Conservation (phyloP, 768 basidiomycete species). For the Boletellus sp. region DNA sequence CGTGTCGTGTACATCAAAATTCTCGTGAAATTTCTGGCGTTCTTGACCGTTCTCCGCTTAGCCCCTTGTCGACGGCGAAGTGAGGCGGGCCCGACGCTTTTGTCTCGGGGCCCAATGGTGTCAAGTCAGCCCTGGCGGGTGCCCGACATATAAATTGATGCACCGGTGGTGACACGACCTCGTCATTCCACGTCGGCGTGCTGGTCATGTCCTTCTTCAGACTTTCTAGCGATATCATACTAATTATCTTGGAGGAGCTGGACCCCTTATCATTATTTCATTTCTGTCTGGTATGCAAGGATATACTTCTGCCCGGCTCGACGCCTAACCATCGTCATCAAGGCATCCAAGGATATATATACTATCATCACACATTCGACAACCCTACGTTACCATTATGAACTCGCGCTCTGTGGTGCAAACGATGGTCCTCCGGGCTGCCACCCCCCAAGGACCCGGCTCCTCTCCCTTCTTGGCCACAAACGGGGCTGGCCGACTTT, state of each 20-base stretch:
- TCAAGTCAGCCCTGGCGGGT: constrained; percentile 18
- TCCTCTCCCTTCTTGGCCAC: constrained; percentile 28
- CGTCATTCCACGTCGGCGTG: constrained; percentile 28
- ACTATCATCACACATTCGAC: constrained; percentile 23
- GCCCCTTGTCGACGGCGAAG: constrained; percentile 28
- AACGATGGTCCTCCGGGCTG: constrained; percentile 24
- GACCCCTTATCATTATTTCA: constrained; percentile 32
- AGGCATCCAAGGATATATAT: constrained; percentile 26
- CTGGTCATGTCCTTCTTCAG: constrained; percentile 35
- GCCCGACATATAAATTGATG: constrained; percentile 31
- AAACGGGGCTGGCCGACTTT: constrained; percentile 34
- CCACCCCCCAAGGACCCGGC: constrained; percentile 18
- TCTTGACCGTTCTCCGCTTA: constrained; percentile 29
- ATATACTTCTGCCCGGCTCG: neutral
- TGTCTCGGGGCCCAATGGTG: constrained; percentile 29
- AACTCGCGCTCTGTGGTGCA: constrained; percentile 31
- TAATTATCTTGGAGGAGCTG: constrained; percentile 33
- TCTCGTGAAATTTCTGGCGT: constrained; percentile 26
- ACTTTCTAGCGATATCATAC: constrained; percentile 29
- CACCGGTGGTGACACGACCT: constrained; percentile 5
- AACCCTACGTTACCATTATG: constrained; percentile 31
- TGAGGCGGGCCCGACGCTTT: constrained; percentile 32
- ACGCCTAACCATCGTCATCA: constrained; percentile 1
- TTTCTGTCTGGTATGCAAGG: constrained; percentile 27
- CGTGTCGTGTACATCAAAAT: constrained; percentile 23